Percentiles rank a stretch among this genome's conserved stretches.
Conservation (phyloP, 106 monocot species). For the Dioscorea dumetorum region DNA sequence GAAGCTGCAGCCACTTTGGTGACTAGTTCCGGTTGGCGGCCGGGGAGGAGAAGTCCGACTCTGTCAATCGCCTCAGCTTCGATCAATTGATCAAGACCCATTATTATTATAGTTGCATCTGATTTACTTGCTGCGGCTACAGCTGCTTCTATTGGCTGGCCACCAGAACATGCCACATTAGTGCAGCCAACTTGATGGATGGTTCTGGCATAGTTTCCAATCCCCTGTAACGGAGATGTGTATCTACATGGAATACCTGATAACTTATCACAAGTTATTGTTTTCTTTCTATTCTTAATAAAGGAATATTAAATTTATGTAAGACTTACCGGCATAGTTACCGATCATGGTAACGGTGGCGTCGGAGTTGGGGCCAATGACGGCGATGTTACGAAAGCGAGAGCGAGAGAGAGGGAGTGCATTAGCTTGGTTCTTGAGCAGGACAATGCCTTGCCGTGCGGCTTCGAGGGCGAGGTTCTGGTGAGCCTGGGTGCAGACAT, state of each 20-base stretch:
- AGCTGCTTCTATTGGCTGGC: conserved; percentile 51
- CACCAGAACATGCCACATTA: conserved; percentile 34
- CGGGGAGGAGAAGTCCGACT: conserved; percentile 71
- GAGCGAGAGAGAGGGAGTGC: conserved; percentile 50
- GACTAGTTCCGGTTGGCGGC: conserved; percentile 65
- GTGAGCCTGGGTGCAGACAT: conserved; percentile 52
- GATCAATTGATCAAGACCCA: conserved; percentile 63
- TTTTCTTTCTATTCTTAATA: too few species aligned
- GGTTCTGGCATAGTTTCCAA: conserved; percentile 11
- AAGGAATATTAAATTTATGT: conserved; percentile 29
- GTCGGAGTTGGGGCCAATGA: conserved; percentile 69
- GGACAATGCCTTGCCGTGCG: conserved; percentile 57
- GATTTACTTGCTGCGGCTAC: conserved; percentile 28
- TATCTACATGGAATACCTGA: conserved; percentile 3
- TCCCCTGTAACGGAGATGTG: conserved; percentile 37
- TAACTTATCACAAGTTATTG: neutral
- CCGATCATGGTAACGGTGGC: conserved; percentile 46
- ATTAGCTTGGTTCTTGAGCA: conserved; percentile 50
- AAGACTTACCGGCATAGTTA: conserved; percentile 61
- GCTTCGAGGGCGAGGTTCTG: conserved; percentile 60
- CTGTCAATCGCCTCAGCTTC: conserved; percentile 80
- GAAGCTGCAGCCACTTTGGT: conserved; percentile 33
- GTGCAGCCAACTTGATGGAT: neutral
- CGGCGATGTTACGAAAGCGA: conserved; percentile 37
- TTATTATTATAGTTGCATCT: conserved; percentile 55